A percentile compares a stretch with the other conserved stretches of the same genome.
Evolutionary conservation across 768 basidiomycete species (phyloP).

Genomic region (Suillus subaureus): DNA sequence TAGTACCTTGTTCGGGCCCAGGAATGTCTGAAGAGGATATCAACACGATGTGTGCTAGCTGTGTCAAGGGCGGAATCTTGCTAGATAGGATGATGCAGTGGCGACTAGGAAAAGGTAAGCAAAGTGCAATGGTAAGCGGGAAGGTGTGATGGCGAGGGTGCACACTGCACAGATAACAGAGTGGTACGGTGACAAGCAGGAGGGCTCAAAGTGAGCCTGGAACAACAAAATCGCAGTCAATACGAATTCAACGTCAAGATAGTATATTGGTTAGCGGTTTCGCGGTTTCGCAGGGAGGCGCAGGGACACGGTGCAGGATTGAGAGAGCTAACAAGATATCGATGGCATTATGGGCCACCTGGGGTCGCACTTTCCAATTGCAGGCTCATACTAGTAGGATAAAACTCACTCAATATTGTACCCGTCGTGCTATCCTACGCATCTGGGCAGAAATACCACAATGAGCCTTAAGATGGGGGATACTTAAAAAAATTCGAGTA

Average conservation of each 20-base stretch:
- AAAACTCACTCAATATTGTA: not conserved
- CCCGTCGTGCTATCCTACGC: not conserved
- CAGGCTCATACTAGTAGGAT: too few relatives aligned
- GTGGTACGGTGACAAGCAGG: not conserved
- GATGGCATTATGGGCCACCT: not conserved
- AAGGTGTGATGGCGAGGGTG: not conserved
- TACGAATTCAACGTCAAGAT: not conserved
- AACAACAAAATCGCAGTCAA: not conserved
- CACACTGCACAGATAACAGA: not conserved
- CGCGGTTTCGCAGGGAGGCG: not conserved
- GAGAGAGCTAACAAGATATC: not conserved
- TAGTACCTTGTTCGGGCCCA: too few relatives aligned
- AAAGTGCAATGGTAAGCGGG: too few relatives aligned
- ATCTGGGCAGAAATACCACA: too few relatives aligned
- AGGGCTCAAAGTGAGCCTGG: not conserved
- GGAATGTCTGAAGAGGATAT: too few relatives aligned
- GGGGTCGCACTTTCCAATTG: too few relatives aligned
- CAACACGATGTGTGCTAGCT: too few relatives aligned
- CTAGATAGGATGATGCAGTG: too few relatives aligned
- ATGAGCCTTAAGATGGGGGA: too few relatives aligned
- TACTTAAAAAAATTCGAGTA: too few relatives aligned
- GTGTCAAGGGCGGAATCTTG: too few relatives aligned
- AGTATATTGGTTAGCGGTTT: not conserved
- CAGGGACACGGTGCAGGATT: not conserved
- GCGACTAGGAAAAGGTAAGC: too few relatives aligned